Evolutionary conservation across 2,329 filamentous ascomycete species (phyloP).

Genomic region (Exophiala spinifera): DNA sequence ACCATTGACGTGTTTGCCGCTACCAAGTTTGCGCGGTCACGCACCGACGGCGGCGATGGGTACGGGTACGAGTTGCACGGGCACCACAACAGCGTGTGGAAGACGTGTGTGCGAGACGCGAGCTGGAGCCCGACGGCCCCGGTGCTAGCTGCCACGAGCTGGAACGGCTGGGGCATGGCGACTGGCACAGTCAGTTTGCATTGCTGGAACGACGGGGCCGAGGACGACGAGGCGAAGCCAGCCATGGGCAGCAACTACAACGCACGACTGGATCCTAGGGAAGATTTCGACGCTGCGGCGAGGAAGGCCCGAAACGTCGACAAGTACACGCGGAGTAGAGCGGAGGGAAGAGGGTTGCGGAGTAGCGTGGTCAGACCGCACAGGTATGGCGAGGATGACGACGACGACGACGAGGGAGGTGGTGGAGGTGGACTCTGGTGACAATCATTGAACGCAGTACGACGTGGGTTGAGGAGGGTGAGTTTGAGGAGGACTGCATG

Average conservation of each 20-base stretch:
- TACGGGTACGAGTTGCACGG: conserved; percentile 53
- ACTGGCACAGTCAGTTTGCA: conserved; percentile 75
- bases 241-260: conserved; percentile 61
- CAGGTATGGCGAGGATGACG: conserved; percentile 26
- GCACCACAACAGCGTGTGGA: conserved; percentile 53
- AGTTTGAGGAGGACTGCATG: conserved; percentile 14
- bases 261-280: conserved; percentile 53
- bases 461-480: conserved; percentile 9
- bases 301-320: conserved; percentile 19
- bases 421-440: conserved; percentile 20
- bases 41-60: conserved; percentile 52
- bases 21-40: conserved; percentile 61
- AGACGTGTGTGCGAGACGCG: conserved; percentile 79
- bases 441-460: conserved; percentile 19
- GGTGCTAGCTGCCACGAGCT: conserved; percentile 75
- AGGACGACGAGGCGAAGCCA: conserved; percentile 61
- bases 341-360: conserved; percentile 31
- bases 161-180: conserved; percentile 73
- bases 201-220: conserved; percentile 66
- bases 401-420: conserved; percentile 26
- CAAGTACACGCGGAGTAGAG: conserved; percentile 13
- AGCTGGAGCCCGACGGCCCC: conserved; percentile 88
- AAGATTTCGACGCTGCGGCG: conserved; percentile 40
- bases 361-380: conserved; percentile 25
- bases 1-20: conserved; percentile 73